These are phyloP conservation scores for Sporothrix humicola DNA, from an alignment of 2,329 filamentous ascomycete species.

Conservation along the genomic window DNA sequence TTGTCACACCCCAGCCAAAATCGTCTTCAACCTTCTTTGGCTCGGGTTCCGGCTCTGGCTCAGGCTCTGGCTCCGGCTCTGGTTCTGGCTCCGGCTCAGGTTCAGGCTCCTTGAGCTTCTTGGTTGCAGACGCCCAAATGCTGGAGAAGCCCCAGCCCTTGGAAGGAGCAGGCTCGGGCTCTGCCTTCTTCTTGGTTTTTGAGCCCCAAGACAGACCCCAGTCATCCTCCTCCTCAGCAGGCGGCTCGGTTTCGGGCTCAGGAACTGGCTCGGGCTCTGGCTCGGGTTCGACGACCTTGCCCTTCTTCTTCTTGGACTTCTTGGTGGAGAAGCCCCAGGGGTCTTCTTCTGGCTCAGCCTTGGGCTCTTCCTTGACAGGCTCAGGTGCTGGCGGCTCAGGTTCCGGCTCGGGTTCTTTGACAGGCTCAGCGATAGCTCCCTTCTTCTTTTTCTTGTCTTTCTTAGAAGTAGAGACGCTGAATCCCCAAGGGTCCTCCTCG, in stretches of 20 bases:
- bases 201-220: slow-evolving; percentile 32
- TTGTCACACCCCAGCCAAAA: slow-evolving; percentile 40
- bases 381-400: slow-evolving; percentile 26
- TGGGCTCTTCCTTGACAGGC: slow-evolving; percentile 22
- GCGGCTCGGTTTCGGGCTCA: slow-evolving; percentile 11
- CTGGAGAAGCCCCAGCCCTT: slow-evolving; percentile 24
- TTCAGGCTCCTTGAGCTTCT: slow-evolving; percentile 31
- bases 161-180: slow-evolving; percentile 29
- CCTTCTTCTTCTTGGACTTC: slow-evolving; percentile 49
- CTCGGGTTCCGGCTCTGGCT: slow-evolving; percentile 30
- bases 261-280: slow-evolving; percentile 34
- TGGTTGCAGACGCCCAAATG: slow-evolving; percentile 23
- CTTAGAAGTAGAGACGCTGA: slow-evolving; percentile 38
- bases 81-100: slow-evolving; percentile 30
- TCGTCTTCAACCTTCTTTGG: slow-evolving; percentile 34
- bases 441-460: slow-evolving; percentile 43
- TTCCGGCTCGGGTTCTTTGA: slow-evolving; percentile 1
- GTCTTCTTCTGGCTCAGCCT: slow-evolving; percentile 29
- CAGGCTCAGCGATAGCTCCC: slow-evolving; percentile 29
- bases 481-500: slow-evolving; percentile 40
- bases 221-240: slow-evolving; percentile 30
- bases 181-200: slow-evolving; percentile 40
- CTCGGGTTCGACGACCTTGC: slow-evolving; percentile 29
- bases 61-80: slow-evolving; percentile 27
- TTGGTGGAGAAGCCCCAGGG: slow-evolving; percentile 41